Percentiles rank a stretch among this genome's conserved stretches.
Evolutionary conservation across 345 rosid genomes (phyloP).

Genomic region (Melaleuca quinquenervia): DNA sequence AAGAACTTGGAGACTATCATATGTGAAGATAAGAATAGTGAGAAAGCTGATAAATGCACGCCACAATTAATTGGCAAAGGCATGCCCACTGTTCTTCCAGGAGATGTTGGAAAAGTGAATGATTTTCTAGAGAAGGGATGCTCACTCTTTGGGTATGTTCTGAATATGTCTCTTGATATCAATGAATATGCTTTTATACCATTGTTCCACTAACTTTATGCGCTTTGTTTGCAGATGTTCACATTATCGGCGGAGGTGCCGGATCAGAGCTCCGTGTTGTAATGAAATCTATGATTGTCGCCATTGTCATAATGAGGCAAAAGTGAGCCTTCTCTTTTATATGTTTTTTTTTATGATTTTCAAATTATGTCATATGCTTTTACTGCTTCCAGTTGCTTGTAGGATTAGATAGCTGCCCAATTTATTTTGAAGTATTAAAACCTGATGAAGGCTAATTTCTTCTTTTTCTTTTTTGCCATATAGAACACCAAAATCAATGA

Average conservation of each 20-base stretch:
- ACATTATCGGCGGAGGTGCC: slow-evolving; percentile 40
- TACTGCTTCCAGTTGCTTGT: not conserved
- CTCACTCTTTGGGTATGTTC: not conserved
- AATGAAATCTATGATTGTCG: slow-evolving; percentile 39
- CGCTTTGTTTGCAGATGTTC: slow-evolving; percentile 11
- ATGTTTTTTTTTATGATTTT: not conserved
- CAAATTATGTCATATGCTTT: not conserved
- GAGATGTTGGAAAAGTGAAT: not conserved
- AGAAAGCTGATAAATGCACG: not conserved
- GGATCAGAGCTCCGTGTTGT: slow-evolving; percentile 46
- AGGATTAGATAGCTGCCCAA: not conserved
- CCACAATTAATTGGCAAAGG: not conserved
- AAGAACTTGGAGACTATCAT: not conserved
- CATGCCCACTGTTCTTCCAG: not conserved
- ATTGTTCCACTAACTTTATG: not conserved
- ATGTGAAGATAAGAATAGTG: not conserved
- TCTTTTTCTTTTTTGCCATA: not conserved
- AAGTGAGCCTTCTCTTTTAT: slow-evolving; percentile 3
- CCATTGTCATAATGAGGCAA: slow-evolving; percentile 39
- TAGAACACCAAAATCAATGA: not conserved
- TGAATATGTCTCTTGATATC: not conserved
- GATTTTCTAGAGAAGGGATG: not conserved
- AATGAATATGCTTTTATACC: not conserved
- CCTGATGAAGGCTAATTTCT: not conserved
- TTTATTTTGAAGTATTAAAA: not conserved